Evolutionary conservation across 2,329 filamentous ascomycete genomes (phyloP).

Genomic region (Colletotrichum godetiae): DNA sequence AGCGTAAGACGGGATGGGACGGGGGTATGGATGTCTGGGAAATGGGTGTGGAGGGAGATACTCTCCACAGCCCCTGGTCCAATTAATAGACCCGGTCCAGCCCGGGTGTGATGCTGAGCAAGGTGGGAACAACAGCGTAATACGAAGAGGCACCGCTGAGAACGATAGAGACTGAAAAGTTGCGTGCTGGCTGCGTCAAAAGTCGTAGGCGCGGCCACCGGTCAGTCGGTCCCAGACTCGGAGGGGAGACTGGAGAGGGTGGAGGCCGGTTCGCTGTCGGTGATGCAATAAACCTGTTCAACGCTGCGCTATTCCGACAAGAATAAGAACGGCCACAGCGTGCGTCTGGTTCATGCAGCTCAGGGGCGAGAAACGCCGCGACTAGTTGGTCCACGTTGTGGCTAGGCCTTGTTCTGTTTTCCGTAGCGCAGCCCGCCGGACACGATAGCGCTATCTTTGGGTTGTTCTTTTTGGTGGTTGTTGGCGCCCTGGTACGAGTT

Average conservation of each 20-base stretch:
- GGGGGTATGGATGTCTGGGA: conserved; percentile 32
- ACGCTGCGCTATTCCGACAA: conserved; percentile 19
- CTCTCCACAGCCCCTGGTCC: conserved; percentile 26
- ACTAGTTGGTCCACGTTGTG: conserved; percentile 31
- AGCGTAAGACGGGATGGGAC: conserved; percentile 33
- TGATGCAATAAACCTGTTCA: conserved; percentile 33
- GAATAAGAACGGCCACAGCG: background rate
- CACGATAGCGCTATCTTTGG: conserved; percentile 25
- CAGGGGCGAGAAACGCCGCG: conserved; percentile 4
- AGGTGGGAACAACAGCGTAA: background rate
- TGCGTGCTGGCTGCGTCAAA: conserved; percentile 13
- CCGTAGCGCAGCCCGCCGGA: conserved; percentile 3
- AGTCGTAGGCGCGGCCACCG: background rate
- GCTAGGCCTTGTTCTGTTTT: conserved; percentile 11
- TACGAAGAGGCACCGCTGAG: conserved; percentile 24
- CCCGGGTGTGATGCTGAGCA: conserved; percentile 17
- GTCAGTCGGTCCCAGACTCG: background rate
- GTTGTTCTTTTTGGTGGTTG: background rate
- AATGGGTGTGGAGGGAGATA: conserved; percentile 31
- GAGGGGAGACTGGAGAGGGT: conserved; percentile 2
- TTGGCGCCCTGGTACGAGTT: conserved; percentile 13
- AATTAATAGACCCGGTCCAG: conserved; percentile 33
- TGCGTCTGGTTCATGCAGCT: conserved; percentile 13
- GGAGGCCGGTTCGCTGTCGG: conserved; percentile 28
- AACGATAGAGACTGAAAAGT: background rate